A percentile compares a stretch with the other conserved stretches of the same genome.
These are phyloP conservation scores for Ceratobasidium sp. DNA, from an alignment of 1,284 basidiomycete species.

Conservation along the genomic window DNA sequence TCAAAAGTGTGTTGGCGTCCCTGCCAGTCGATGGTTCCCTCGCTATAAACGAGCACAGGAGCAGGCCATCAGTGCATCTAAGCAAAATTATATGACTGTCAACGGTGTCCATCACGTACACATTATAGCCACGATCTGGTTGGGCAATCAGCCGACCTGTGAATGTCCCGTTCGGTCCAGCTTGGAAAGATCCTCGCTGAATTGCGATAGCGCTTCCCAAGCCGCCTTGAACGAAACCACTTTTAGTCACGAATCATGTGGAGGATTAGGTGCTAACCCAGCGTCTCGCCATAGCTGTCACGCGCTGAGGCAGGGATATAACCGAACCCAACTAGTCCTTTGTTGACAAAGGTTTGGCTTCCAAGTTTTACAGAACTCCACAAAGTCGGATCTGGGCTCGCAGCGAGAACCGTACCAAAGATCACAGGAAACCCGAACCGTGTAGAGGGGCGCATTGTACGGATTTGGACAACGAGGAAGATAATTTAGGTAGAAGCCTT, in stretches of 20 bases:
- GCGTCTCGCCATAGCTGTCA: slow-evolving; percentile 40
- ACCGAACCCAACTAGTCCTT: slow-evolving; percentile 41
- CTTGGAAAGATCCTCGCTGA: slow-evolving; percentile 39
- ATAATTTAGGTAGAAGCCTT: not conserved
- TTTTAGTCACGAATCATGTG: slow-evolving; percentile 34
- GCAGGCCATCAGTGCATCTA: slow-evolving; percentile 3
- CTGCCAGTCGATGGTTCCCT: slow-evolving; percentile 65
- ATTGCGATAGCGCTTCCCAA: slow-evolving; percentile 44
- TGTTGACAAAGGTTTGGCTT: slow-evolving; percentile 43
- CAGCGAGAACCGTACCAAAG: not conserved
- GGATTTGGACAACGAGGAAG: not conserved
- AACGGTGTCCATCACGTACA: slow-evolving; percentile 47
- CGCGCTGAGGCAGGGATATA: slow-evolving; percentile 38
- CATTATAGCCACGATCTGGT: slow-evolving; percentile 63
- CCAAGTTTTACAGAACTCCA: slow-evolving; percentile 41
- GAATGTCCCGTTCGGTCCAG: slow-evolving; percentile 49
- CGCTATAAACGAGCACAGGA: slow-evolving; percentile 47
- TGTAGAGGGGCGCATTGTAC: slow-evolving; percentile 6
- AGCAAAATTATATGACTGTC: not conserved
- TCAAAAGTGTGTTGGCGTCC: slow-evolving; percentile 63
- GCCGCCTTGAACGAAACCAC: slow-evolving; percentile 33
- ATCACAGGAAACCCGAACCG: slow-evolving; percentile 1
- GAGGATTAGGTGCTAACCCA: slow-evolving; percentile 21
- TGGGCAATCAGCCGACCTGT: slow-evolving; percentile 59
- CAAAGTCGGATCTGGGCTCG: slow-evolving; percentile 39